phyloP scores from a whole-genome alignment of 2,329 filamentous ascomycete genomes.

The Canariomyces notabilis region DNA sequence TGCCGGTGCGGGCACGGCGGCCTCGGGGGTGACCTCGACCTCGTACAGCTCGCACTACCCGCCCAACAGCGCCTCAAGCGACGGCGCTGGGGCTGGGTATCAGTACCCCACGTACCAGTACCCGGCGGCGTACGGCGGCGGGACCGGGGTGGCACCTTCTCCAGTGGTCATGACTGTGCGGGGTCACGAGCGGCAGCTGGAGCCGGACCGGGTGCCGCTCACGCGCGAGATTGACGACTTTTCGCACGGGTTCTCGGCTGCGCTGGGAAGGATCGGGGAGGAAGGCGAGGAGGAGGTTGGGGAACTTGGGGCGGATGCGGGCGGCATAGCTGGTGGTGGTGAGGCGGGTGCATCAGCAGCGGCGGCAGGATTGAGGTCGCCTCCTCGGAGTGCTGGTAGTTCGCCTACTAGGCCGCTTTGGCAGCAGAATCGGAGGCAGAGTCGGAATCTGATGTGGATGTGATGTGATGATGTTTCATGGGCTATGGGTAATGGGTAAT shows the following conservation, averaged over 20 bases:
- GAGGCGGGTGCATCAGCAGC: constrained; percentile 3
- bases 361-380: background rate
- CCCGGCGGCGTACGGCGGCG: constrained; percentile 21
- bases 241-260: constrained; percentile 38
- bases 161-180: constrained; percentile 9
- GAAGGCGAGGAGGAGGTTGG: constrained; percentile 33
- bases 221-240: constrained; percentile 44
- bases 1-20: constrained; percentile 5
- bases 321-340: background rate
- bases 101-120: constrained; percentile 20
- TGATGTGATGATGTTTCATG: constrained; percentile 17
- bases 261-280: constrained; percentile 36
- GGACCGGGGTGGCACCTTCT: no score
- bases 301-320: background rate
- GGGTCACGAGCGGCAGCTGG: constrained; percentile 19
- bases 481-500: background rate
- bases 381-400: constrained; percentile 7
- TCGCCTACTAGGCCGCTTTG: constrained; percentile 40
- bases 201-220: constrained; percentile 37
- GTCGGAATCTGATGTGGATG: constrained; percentile 45
- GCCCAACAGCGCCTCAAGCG: constrained; percentile 10
- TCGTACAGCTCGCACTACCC: constrained; percentile 21
- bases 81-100: constrained; percentile 5
- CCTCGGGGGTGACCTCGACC: background rate
- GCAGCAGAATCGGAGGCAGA: constrained; percentile 49